Conservation (phyloP, 805 yeast species). For the Metschnikowia santaceciliae region DNA sequence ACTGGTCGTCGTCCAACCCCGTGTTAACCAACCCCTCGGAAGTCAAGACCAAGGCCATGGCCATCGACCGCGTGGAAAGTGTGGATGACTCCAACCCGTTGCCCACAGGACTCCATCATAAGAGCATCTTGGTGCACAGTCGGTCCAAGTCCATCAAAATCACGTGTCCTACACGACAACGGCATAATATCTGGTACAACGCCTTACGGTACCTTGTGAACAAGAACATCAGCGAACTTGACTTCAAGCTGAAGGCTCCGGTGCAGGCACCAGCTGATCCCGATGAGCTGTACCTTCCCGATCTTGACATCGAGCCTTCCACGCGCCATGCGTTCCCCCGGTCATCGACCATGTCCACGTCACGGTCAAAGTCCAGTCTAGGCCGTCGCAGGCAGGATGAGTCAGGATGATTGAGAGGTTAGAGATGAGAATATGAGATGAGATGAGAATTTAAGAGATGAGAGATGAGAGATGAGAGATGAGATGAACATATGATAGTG, state of each 20-base stretch:
- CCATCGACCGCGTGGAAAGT: constrained; percentile 73
- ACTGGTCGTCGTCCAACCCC: constrained; percentile 86
- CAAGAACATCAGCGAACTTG: constrained; percentile 56
- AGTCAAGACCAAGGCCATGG: constrained; percentile 71
- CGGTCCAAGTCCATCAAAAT: constrained; percentile 63
- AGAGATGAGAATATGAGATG: too few relatives aligned
- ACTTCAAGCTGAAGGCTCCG: constrained; percentile 26
- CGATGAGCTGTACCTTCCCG: constrained; percentile 8
- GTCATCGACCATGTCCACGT: constrained; percentile 12
- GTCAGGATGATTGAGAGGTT: too few relatives aligned
- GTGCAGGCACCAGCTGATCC: neutral
- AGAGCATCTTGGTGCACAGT: constrained; percentile 74
- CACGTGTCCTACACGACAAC: constrained; percentile 81
- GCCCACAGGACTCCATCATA: constrained; percentile 85
- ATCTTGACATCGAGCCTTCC: constrained; percentile 13
- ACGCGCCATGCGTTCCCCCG: constrained; percentile 19
- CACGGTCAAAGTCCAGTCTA: constrained; percentile 7
- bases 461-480: too few relatives aligned
- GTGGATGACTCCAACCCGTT: constrained; percentile 81
- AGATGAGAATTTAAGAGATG: too few relatives aligned
- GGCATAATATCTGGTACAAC: constrained; percentile 90
- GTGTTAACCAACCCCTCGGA: constrained; percentile 63
- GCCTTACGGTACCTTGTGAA: constrained; percentile 73
- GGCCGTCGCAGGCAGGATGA: neutral
- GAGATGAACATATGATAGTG: too few relatives aligned